Evolutionary conservation across 2,329 filamentous ascomycete genomes (phyloP), one percentile per base, ranked within the genome.

Genomic region (Curvularia lunata): DNA sequence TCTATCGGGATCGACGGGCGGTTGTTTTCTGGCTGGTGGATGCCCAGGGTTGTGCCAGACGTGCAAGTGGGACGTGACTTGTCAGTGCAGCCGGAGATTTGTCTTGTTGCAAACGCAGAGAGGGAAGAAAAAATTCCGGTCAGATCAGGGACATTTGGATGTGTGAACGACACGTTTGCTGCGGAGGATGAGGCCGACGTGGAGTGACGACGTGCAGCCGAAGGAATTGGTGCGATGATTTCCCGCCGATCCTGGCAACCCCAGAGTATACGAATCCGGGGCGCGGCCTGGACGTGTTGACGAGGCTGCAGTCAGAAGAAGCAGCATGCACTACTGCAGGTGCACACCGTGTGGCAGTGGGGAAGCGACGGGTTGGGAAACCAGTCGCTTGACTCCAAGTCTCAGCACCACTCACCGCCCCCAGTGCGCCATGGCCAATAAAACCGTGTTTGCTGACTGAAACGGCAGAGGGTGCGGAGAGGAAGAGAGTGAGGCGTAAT

Each of bases 361-460:
- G 59, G 58, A 68, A 46, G 53, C 34, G 45, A 54, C 56, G 48
- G 48, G 49, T 47, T 41, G 42, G 51, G 61, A 50, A 60, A 55
- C 57, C 57, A 58, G 57, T 62, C 57, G 57, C 43, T 62, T 55
- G 57, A 60, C 60, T 49, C 32, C 54, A 55, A 54, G 56, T 59
- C 46, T 62, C 54, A 54, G 57, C 62, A 50, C 62, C 56, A 64
- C 67, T 69, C 68, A 71, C 68, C 68, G 69, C 68, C 55, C 42
- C 34, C 9, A 13, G 34, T 47, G 41, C 32, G 13, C 23, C n/a
- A 19, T 21, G 40, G 18, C 19, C 32, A 38, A 40, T 48, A 2
- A 12, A n/a, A 8, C 10, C 8, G 16, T 48, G 43, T n/a, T 34
- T 48, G 53, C 47, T 42, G 41, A 27, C 28, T 25, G 54, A 34